Percentiles rank a stretch among this genome's conserved stretches.
Evolutionary conservation across 2,329 filamentous ascomycete species (phyloP).

Genomic region (Alternaria metachromatica): DNA sequence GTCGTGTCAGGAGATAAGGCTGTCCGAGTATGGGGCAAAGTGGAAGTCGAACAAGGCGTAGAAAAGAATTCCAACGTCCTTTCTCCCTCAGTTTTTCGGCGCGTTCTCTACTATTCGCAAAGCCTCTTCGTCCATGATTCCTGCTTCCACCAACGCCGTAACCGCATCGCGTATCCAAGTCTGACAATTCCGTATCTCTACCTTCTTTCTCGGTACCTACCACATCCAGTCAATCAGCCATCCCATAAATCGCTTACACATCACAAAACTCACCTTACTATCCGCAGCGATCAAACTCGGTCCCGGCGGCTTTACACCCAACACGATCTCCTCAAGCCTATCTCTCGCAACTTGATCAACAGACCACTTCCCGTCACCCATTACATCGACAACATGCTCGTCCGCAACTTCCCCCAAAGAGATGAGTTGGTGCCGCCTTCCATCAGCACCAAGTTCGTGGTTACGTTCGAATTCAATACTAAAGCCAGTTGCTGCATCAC

Average conservation of each 20-base stretch:
- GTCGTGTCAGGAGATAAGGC: no score
- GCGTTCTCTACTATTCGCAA: neutral
- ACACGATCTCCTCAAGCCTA: constrained; percentile 26
- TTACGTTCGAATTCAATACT: constrained; percentile 24
- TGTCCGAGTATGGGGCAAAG: no score
- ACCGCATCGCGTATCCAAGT: neutral
- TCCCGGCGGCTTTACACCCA: constrained; percentile 23
- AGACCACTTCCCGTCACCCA: constrained; percentile 1
- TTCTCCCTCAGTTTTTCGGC: neutral
- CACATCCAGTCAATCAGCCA: neutral
- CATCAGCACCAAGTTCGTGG: constrained; percentile 16
- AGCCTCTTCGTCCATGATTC: neutral
- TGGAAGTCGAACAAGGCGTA: no score
- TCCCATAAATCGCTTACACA: neutral
- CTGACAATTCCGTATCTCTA: neutral
- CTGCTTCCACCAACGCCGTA: neutral
- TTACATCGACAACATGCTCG: constrained; percentile 16
- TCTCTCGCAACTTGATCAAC: constrained; percentile 14
- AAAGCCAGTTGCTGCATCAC: constrained; percentile 27
- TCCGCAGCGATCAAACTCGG: constrained; percentile 21
- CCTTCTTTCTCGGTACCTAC: neutral
- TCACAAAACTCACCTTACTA: neutral
- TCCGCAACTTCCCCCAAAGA: constrained; percentile 13
- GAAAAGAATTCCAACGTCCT: neutral
- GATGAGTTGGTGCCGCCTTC: constrained; percentile 12